These are phyloP conservation scores for Zymoseptoria passerinii DNA, from an alignment of 2,329 filamentous ascomycete species.

Conservation along the genomic window DNA sequence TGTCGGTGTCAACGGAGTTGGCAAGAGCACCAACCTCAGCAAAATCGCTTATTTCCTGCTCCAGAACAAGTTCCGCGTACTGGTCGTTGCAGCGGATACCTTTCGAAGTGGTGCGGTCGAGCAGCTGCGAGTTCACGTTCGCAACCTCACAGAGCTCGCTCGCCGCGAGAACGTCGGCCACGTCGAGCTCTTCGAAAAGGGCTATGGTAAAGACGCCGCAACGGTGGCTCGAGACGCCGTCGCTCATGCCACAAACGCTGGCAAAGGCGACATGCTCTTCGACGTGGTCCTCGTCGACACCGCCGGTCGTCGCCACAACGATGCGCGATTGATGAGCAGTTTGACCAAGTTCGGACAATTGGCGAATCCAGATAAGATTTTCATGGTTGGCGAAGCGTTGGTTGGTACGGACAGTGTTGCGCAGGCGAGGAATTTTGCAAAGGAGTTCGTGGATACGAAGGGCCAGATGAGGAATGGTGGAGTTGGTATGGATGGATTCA, in stretches of 20 bases:
- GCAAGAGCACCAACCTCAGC: conserved; percentile 93
- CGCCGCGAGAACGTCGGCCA: conserved; percentile 68
- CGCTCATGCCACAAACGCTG: conserved; percentile 60
- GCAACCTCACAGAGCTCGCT: conserved; percentile 83
- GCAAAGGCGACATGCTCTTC: conserved; percentile 40
- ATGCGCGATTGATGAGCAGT: conserved; percentile 89
- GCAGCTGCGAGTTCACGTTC: conserved; percentile 89
- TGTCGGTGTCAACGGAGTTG: conserved; percentile 95
- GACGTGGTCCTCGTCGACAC: conserved; percentile 97
- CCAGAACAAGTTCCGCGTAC: conserved; percentile 92
- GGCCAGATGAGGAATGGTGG: conserved; percentile 42
- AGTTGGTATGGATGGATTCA: conserved; percentile 83
- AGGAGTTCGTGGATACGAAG: conserved; percentile 55
- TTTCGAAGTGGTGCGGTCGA: conserved; percentile 97
- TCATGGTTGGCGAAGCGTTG: conserved; percentile 91
- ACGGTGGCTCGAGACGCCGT: conserved; percentile 93
- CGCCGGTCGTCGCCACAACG: conserved; percentile 88
- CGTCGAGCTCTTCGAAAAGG: conserved; percentile 91
- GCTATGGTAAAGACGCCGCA: conserved; percentile 95
- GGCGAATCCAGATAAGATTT: conserved; percentile 92
- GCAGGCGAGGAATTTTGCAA: conserved; percentile 93
- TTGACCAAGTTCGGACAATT: conserved; percentile 97
- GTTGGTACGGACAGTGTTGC: conserved; percentile 93
- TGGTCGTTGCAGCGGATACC: conserved; percentile 91
- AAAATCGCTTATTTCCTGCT: conserved; percentile 98